Base-by-base conservation (phyloP, 345 rosid species). In the Gossypium turneri region DNA sequence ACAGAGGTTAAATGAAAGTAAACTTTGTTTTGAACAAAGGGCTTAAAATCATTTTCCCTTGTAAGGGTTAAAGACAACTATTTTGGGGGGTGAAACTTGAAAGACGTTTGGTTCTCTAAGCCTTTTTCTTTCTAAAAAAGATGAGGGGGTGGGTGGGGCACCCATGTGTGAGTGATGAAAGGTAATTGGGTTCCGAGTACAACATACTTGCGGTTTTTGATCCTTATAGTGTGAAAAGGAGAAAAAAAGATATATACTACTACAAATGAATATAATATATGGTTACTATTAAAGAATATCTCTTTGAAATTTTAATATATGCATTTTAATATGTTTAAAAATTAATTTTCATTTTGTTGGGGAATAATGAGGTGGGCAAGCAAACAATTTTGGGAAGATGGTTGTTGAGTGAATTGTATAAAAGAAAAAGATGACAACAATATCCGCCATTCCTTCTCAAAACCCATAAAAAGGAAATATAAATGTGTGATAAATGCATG, bases 361-460 rank as follows among this genome's bases (percentile, higher is more conserved):
- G 50, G 57, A 73, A 80, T 68, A 79, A 75, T 77, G 81, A 69
- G 75, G 69, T 78, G 76, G 74, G 84, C 78, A 76, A 80, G 82
- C 84, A 63, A 81, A 80, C 89, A 77, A 76, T 77, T 73, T 67
- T 65, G 74, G 73, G 85, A 67, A 78, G 85, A 85, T 76, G 86
- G 84, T 81, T 81, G 86, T 82, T 84, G 91, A 81, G 75, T 78
- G 81, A 10, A 45, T 45, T 11, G 81, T 64, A 63, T 73, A 41
- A 79, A 78, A 79, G 44, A 74, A 63, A 38, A 75, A 71, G 70
- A 78, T 73, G 80, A 70, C 82, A 81, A 79, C 83, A 81, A 67
- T 63, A 85, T 74, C 82, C 75, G 34, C 48, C 75, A 20, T 45
- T 70, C 60, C 55, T 73, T 74, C 74, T 73, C 47, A 51, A 57